Base-by-base conservation (phyloP, 2,329 filamentous ascomycete species). In the Pyricularia grisea region DNA sequence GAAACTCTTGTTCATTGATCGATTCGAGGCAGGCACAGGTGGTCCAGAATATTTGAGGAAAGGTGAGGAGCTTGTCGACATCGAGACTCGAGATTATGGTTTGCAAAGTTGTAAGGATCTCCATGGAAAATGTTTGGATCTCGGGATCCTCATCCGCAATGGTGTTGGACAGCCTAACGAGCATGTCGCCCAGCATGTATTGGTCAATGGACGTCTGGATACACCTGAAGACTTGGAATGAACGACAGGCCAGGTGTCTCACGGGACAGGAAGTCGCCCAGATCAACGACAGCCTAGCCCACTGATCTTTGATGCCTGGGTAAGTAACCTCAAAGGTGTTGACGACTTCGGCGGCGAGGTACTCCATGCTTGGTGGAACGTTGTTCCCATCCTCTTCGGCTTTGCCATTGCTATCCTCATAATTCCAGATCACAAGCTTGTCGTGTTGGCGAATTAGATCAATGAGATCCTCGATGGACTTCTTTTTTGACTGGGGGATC, bases 251-350 rank as follows among this genome's bases (percentile, higher is more conserved):
- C 67, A 99, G 83, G 80, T 99, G 95, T 66, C 94, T 86, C 5
- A 99, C 96, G 0, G 95, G 93, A 76, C 96, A 99, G 3, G 94
- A 97, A 0, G 95, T 98, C 11, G 95, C 96, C 95, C 95, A 99
- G 12, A 91, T 93, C 71, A 99, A 81, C 0, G 94, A 94, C 36
- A 97, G 85, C 72, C 92, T 92, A 9, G 91, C 93, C 94, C 94
- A 98, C 68, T 94, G 87, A 73, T 97, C 93, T 74, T 93, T 93
- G 71, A 99, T 90, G 0, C 91, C 89, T 4, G 94, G 93, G 74
- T 93, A 96, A 0, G 90, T 90, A 65, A 94, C 82, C 71, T 92
- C 89, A 76, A 99, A 97, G 36, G 95, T 93, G 73, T 89, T 88
- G 69, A 97, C 87, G 4, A 97, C 90, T 74, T 95, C 88, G 1